Base-by-base conservation (phyloP, 441 rosid species). In the Gossypium lobatum region DNA sequence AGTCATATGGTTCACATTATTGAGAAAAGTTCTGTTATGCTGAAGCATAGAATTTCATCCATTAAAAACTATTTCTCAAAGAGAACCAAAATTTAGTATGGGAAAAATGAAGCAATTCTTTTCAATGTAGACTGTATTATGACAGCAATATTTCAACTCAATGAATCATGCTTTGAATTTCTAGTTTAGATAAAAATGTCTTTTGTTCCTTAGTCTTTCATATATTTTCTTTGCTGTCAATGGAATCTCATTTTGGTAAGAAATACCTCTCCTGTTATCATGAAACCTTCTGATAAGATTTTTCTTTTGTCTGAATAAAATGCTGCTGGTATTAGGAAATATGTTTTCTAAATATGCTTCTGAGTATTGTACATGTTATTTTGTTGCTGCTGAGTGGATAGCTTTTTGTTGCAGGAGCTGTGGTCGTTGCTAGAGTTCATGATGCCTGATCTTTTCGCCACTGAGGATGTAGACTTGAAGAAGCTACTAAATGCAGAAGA, bases 351-450 rank as follows among this genome's bases (percentile, higher is more conserved):
- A 42, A 45, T 16, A 2, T 68, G 45, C 18, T 68, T 54, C 45
- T 17, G 28, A 7, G 63, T 71, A 2, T 61, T 13, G 23, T 46
- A 64, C 59, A 31, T 39, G 73, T 53, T 28, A 73, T 78, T 52
- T 18, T 42, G 26, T 65, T 20, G 28, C 25, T 50, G 58, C 17
- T 1, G n/a, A 52, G 10, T 21, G 71, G 42, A 37, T 50, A 21
- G 11, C 3, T 17, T 18, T 26, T 17, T 18, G n/a, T 37, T 16
- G 14, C 46, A 2, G 55, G 98, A 92, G 83, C 77, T 95, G 23
- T 93, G 99, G 98, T 93, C 98, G 57, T 79, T 95, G 70, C 82
- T 95, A 83, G 99, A 95, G 81, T 91, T 95, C 83, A 91, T 93
- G 97, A 76, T 95, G 87, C 99, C 98, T 53, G 95, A 90, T 85